A percentile compares a stretch with the other conserved stretches of the same genome.
Evolutionary conservation across 768 basidiomycete genomes (phyloP).

Genomic region (Rhodotorula paludigena): DNA sequence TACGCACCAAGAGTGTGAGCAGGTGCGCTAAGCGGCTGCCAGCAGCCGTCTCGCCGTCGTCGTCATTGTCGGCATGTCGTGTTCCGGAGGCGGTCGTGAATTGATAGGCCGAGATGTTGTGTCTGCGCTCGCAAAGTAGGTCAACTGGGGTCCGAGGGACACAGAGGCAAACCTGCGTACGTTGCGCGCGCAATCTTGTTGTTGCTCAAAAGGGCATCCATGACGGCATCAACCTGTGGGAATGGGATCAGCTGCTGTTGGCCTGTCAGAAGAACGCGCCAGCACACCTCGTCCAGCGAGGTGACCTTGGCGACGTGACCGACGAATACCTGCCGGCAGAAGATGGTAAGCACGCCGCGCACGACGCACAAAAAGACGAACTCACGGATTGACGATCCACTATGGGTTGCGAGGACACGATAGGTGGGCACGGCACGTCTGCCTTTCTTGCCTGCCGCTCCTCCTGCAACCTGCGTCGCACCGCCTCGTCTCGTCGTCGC

Average conservation of each 20-base stretch:
- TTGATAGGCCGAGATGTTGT: conserved; percentile 47
- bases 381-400: conserved; percentile 61
- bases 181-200: conserved; percentile 59
- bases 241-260: conserved; percentile 61
- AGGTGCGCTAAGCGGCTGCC: conserved; percentile 85
- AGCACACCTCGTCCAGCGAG: conserved; percentile 34
- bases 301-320: conserved; percentile 42
- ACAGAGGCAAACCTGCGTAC: neutral
- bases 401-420: conserved; percentile 72
- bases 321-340: conserved; percentile 44
- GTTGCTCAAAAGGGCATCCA: conserved; percentile 66
- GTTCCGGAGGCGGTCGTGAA: conserved; percentile 9
- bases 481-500: neutral
- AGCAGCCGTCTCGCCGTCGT: conserved; percentile 89
- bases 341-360: conserved; percentile 51
- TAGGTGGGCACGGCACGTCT: conserved; percentile 43
- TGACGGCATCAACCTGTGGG: conserved; percentile 63
- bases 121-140: conserved; percentile 47
- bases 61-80: conserved; percentile 69
- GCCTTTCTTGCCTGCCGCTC: neutral
- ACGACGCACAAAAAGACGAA: conserved; percentile 62
- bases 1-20: conserved; percentile 73
- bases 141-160: too few species aligned
- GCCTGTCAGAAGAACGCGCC: conserved; percentile 33
- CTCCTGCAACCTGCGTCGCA: neutral